These are phyloP conservation scores for Pholiota adiposa DNA, from an alignment of 1,284 basidiomycete genomes.

Conservation along the genomic window DNA sequence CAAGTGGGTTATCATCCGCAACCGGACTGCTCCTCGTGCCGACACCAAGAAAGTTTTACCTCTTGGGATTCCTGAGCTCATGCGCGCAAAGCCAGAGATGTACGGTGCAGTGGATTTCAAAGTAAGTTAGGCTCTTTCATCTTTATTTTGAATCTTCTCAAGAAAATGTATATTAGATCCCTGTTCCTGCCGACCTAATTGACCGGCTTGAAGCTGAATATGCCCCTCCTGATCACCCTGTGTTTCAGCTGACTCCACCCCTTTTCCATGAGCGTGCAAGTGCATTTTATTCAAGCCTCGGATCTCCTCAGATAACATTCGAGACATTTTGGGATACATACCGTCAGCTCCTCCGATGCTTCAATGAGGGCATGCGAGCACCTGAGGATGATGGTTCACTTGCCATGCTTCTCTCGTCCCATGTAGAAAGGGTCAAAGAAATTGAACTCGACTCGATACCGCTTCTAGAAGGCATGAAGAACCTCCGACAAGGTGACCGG, in stretches of 20 bases:
- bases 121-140: constrained; percentile 14
- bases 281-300: constrained; percentile 23
- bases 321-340: constrained; percentile 25
- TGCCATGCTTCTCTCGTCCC: not conserved
- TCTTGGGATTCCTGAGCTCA: constrained; percentile 33
- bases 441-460: constrained; percentile 15
- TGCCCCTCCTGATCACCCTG: constrained; percentile 29
- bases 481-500: constrained; percentile 15
- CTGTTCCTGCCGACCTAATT: constrained; percentile 22
- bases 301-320: constrained; percentile 21
- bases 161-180: too few relatives aligned
- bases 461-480: constrained; percentile 18
- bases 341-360: not conserved
- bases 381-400: not conserved
- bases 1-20: constrained; percentile 6
- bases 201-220: constrained; percentile 24
- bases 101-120: constrained; percentile 29
- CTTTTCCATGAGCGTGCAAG: constrained; percentile 21
- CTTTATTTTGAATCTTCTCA: not conserved
- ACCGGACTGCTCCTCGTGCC: constrained; percentile 17
- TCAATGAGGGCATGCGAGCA: not conserved
- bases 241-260: constrained; percentile 31
- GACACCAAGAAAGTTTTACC: constrained; percentile 33
- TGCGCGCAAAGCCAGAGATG: constrained; percentile 25
- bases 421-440: not conserved